These are phyloP conservation scores for Pterocarpus macrocarpus DNA, from an alignment of 306 rosid species.

Conservation along the genomic window DNA sequence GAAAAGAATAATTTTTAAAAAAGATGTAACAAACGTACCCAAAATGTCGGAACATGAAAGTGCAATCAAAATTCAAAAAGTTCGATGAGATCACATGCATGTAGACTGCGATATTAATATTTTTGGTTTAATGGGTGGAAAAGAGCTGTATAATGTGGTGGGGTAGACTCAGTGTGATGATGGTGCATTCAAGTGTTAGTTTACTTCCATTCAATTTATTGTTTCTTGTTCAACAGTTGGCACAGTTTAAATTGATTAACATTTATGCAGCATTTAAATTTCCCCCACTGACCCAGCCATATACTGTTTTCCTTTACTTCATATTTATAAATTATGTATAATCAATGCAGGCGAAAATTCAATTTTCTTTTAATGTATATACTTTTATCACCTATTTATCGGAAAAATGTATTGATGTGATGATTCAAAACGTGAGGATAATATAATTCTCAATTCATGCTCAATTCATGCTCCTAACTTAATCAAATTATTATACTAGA, in stretches of 20 bases:
- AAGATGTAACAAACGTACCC: too few species aligned
- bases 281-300: background rate
- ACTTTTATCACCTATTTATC: background rate
- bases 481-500: too few species aligned
- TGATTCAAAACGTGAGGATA: too few species aligned
- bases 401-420: too few species aligned
- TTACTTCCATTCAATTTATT: conserved; percentile 16
- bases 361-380: conserved; percentile 5
- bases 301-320: background rate
- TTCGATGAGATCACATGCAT: conserved; percentile 48
- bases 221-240: conserved; percentile 26
- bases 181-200: conserved; percentile 22
- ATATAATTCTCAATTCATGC: too few species aligned
- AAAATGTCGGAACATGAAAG: conserved; percentile 25
- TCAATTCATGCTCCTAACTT: too few species aligned
- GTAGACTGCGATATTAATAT: conserved; percentile 31
- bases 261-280: conserved; percentile 28
- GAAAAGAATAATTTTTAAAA: too few species aligned
- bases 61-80: conserved; percentile 44
- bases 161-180: background rate
- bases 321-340: background rate
- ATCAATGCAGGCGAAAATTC: background rate
- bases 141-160: conserved; percentile 28
- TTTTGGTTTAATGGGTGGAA: conserved; percentile 32
- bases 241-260: conserved; percentile 29